Percentiles rank a stretch among this genome's conserved stretches.
Conservation (phyloP, 108 stramenopile species). For the Epithemia pelagica region DNA sequence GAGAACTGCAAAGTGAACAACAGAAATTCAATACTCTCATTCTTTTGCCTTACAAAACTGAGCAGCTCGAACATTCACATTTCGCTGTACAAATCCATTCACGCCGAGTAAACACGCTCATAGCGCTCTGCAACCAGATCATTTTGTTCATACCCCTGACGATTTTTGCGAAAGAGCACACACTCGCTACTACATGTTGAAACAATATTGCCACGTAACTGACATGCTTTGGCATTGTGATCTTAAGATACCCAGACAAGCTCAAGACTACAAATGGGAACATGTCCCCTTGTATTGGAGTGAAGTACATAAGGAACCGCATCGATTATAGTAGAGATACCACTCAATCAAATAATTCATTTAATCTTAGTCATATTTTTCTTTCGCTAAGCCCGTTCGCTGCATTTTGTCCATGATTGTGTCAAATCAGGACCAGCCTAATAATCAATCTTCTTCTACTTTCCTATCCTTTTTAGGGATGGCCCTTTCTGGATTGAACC, state of each 20-base stretch:
- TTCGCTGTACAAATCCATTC: not conserved
- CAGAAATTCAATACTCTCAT: too few species aligned
- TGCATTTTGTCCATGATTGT: too few species aligned
- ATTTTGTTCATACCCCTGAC: not conserved
- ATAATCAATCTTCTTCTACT: not conserved
- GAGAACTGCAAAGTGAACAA: too few species aligned
- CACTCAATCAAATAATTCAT: too few species aligned
- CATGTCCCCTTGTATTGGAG: not conserved
- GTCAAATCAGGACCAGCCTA: too few species aligned
- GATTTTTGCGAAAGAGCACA: conserved; percentile 1
- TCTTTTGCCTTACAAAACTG: not conserved
- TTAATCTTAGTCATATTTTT: too few species aligned
- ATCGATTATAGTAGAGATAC: not conserved
- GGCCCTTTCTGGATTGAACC: conserved; percentile 49
- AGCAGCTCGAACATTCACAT: not conserved
- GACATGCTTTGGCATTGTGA: not conserved
- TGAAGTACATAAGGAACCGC: not conserved
- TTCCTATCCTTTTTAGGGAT: conserved; percentile 45
- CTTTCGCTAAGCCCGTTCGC: too few species aligned
- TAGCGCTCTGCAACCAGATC: not conserved
- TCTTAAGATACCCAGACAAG: not conserved
- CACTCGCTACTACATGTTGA: not conserved
- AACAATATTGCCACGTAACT: not conserved
- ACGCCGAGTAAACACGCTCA: not conserved
- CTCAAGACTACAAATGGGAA: not conserved